phyloP scores from a whole-genome alignment of 345 rosid genomes.

The Salix arbutifolia region DNA sequence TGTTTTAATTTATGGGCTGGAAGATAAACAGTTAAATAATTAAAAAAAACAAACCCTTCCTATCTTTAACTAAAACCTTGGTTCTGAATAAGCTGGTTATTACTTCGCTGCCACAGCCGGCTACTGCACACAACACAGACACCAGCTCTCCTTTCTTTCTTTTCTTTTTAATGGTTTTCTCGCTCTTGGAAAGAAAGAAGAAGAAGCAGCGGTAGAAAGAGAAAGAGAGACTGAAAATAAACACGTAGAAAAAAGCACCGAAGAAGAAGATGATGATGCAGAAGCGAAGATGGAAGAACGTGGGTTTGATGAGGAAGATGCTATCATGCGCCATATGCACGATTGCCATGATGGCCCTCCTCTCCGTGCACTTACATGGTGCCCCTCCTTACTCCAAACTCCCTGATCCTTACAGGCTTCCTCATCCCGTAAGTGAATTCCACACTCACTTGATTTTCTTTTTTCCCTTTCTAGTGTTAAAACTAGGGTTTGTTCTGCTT shows the following conservation, averaged over 20 bases:
- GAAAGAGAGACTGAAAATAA: background rate
- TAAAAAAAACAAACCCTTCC: too few species aligned
- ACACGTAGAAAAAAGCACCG: background rate
- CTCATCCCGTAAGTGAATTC: conserved; percentile 28
- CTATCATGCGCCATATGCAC: conserved; percentile 3
- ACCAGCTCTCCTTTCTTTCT: background rate
- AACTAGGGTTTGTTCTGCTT: background rate
- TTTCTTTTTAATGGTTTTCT: background rate
- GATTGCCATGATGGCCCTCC: background rate
- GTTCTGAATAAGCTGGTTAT: too few species aligned
- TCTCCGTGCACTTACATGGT: background rate
- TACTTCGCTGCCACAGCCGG: background rate
- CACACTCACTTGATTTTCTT: background rate
- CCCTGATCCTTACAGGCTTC: conserved; percentile 44
- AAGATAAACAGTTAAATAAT: too few species aligned
- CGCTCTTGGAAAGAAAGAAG: background rate
- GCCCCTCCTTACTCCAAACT: background rate
- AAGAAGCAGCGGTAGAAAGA: background rate
- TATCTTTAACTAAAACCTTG: too few species aligned
- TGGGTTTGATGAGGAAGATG: background rate
- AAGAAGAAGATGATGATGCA: background rate
- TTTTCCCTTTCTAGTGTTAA: background rate
- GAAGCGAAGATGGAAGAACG: background rate
- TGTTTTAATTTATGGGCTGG: too few species aligned
- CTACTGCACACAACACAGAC: too few species aligned